Evolutionary conservation across 768 basidiomycete genomes (phyloP).

Genomic region (Boletus reticulatus): DNA sequence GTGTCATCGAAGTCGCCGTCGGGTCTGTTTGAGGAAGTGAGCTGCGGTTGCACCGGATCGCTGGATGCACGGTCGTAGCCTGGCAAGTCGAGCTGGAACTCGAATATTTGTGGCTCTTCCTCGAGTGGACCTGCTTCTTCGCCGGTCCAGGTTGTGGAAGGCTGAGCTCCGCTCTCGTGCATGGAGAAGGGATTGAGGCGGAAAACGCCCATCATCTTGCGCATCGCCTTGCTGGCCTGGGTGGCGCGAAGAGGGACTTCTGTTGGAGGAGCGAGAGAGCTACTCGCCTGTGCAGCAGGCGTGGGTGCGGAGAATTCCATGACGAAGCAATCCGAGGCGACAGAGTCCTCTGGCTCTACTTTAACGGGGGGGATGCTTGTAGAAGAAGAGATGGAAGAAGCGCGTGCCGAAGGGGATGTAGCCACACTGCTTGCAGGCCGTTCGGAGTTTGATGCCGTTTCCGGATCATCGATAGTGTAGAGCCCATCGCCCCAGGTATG

Average conservation of each 20-base stretch:
- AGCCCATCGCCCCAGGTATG: slow-evolving; percentile 31
- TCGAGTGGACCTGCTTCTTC: slow-evolving; percentile 59
- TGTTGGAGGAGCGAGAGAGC: slow-evolving; percentile 50
- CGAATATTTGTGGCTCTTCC: slow-evolving; percentile 58
- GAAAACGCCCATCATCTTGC: slow-evolving; percentile 75
- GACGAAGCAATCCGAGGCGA: slow-evolving; percentile 30
- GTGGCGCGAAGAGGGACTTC: slow-evolving; percentile 77
- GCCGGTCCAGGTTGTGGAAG: slow-evolving; percentile 42
- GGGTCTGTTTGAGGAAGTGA: neutral
- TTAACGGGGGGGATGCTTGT: slow-evolving; percentile 29
- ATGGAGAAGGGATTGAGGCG: slow-evolving; percentile 75
- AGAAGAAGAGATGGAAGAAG: slow-evolving; percentile 33
- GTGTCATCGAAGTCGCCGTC: slow-evolving; percentile 20
- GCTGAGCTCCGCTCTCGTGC: slow-evolving; percentile 48
- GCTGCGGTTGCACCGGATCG: slow-evolving; percentile 19
- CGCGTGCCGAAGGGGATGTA: slow-evolving; percentile 35
- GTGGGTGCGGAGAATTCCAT: slow-evolving; percentile 34
- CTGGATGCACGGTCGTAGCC: slow-evolving; percentile 22
- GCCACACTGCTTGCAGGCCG: slow-evolving; percentile 33
- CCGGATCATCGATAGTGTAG: slow-evolving; percentile 33
- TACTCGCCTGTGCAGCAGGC: slow-evolving; percentile 33
- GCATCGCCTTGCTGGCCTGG: slow-evolving; percentile 68
- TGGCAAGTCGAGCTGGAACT: slow-evolving; percentile 56
- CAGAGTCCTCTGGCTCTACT: slow-evolving; percentile 29
- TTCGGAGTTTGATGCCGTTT: slow-evolving; percentile 34